Base-by-base conservation (phyloP, 2,329 filamentous ascomycete genomes). In the Didymella glomerata region DNA sequence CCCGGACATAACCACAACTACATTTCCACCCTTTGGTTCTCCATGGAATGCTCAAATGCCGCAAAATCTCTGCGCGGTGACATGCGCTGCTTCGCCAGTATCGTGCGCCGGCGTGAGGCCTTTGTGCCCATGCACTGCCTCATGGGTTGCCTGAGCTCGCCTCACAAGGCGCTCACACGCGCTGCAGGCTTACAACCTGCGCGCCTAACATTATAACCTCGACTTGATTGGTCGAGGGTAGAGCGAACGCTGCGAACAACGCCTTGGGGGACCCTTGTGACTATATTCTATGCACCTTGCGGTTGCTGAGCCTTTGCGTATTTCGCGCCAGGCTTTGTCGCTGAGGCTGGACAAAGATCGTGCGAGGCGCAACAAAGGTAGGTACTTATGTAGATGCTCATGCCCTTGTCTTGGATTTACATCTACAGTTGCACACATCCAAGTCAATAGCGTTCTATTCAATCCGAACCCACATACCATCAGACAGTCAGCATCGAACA, bases 41-140 rank as follows among this genome's bases (percentile, higher is more conserved):
- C 41, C 50, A 28, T 49, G 9, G 32, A 38, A 4, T 6, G 18
- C 13, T 47, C 18, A 47, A 41, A 30, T 48, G 20, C 25, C 25
- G 44, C 32, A 16, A 10, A 14, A 4, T 11, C 7, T 10, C 25
- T 32, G 24, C 11, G 20, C 11, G 14, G 18, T 40, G 34, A 16
- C 18, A 18, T 9, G n/a, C 16, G 2, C 7, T 22, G 38, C 38
- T 41, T 22, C n/a, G 16, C 44, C 34, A 22, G 20, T 54, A 14
- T 14, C 25, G 34, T 30, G 25, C 24, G n/a, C 18, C 34, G 34
- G 42, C 32, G 18, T 34, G 30, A 30, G 25, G 32, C 18, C 25
- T 32, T 41, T 45, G 32, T 54, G 30, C 30, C 18, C 38, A 10
- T 27, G 49, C 55, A 58, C 55, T 58, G 55, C 55, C 55, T 54